Percentiles rank a stretch among this genome's conserved stretches.
phyloP scores from a whole-genome alignment of 495 filamentous ascomycete genomes.

The Rhypophila decipiens region DNA sequence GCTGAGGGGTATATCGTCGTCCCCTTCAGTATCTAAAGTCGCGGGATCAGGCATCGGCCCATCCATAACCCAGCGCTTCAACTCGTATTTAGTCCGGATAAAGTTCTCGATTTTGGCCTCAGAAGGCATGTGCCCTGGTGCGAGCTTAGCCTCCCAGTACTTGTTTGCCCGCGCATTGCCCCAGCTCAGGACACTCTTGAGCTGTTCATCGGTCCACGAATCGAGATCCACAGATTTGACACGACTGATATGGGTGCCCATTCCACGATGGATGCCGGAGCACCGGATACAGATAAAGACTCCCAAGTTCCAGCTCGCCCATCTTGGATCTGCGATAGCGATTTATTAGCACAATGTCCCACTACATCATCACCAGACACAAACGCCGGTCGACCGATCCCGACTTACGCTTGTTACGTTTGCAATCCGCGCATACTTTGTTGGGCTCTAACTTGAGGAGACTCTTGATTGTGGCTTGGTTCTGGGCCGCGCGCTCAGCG shows the following conservation, averaged over 20 bases:
- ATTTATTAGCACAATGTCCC: constrained; percentile 8
- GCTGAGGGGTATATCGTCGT: constrained; percentile 68
- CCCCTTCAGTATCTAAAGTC: constrained; percentile 73
- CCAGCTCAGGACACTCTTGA: constrained; percentile 87
- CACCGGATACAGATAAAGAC: constrained; percentile 97
- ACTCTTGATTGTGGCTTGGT: constrained; percentile 83
- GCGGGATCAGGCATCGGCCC: constrained; percentile 87
- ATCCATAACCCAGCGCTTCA: constrained; percentile 98
- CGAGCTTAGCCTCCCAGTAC: constrained; percentile 97
- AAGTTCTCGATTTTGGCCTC: constrained; percentile 99
- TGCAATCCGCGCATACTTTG: constrained; percentile 97
- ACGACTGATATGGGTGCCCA: constrained; percentile 97
- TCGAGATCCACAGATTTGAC: constrained; percentile 98
- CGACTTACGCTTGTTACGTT: constrained; percentile 93
- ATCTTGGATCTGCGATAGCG: constrained; percentile 70
- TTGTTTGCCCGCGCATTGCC: constrained; percentile 93
- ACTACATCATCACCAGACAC: background rate
- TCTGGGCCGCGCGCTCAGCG: constrained; percentile 76
- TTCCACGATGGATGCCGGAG: constrained; percentile 94
- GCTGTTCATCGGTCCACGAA: constrained; percentile 96
- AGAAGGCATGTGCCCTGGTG: constrained; percentile 88
- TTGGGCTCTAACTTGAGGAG: constrained; percentile 89
- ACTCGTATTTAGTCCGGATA: constrained; percentile 96
- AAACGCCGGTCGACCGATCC: too few relatives aligned
- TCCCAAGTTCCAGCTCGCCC: constrained; percentile 96